Conservation (phyloP, 2,329 filamentous ascomycete species). For the Aspergillus sp. region DNA sequence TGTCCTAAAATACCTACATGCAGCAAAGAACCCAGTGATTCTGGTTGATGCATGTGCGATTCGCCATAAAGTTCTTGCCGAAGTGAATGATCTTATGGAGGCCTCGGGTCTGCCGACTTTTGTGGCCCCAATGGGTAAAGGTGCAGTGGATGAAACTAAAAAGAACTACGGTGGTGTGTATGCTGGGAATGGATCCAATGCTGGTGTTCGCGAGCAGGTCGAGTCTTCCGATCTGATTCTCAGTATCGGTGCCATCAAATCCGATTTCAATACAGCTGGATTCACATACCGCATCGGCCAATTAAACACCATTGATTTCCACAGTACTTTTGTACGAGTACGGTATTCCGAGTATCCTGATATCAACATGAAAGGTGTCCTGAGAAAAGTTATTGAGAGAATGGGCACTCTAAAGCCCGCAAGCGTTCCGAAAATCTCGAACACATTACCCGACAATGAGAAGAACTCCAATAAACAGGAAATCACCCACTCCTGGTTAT, state of each 20-base stretch:
- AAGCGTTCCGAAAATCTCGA: constrained; percentile 51
- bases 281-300: constrained; percentile 80
- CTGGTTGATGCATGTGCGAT: constrained; percentile 80
- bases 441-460: constrained; percentile 42
- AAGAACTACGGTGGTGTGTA: constrained; percentile 80
- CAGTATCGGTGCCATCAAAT: constrained; percentile 41
- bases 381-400: constrained; percentile 63
- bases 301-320: constrained; percentile 76
- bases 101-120: constrained; percentile 75
- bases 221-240: constrained; percentile 39
- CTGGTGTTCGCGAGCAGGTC: constrained; percentile 38
- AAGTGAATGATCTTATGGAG: constrained; percentile 67
- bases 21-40: constrained; percentile 70
- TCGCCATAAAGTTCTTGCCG: constrained; percentile 66
- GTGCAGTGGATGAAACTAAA: constrained; percentile 71
- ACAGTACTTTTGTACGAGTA: constrained; percentile 69
- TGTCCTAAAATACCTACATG: constrained; percentile 66
- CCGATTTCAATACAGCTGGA: constrained; percentile 54
- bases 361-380: constrained; percentile 73
- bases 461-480: constrained; percentile 25
- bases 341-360: constrained; percentile 75
- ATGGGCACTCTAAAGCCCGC: constrained; percentile 53
- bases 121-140: constrained; percentile 87
- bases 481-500: constrained; percentile 57
- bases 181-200: constrained; percentile 69